Evolutionary conservation across 2,329 filamentous ascomycete species (phyloP).

Genomic region (Cryphonectria nitschkei): DNA sequence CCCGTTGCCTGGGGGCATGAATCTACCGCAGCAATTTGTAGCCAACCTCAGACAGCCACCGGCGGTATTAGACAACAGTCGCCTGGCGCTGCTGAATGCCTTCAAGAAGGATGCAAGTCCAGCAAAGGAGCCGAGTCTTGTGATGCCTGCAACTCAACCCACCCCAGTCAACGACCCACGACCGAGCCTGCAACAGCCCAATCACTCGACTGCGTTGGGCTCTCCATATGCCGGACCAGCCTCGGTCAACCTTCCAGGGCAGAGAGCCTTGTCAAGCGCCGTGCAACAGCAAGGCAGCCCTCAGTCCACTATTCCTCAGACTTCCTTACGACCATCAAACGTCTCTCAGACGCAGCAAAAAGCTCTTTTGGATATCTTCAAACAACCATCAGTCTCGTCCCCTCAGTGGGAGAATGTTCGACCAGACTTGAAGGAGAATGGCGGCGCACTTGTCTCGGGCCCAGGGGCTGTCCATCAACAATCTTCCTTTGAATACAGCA

Average conservation of each 20-base stretch:
- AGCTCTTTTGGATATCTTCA: conserved; percentile 59
- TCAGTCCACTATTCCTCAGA: conserved; percentile 16
- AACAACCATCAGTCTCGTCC: conserved; percentile 41
- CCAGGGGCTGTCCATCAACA: conserved; percentile 23
- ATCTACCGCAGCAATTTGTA: conserved; percentile 17
- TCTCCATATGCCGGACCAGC: conserved; percentile 28
- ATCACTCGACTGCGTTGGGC: conserved; percentile 25
- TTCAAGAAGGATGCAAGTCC: conserved; percentile 43
- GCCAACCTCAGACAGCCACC: conserved; percentile 29
- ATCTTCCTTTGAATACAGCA: background rate
- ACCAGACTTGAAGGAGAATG: conserved; percentile 22
- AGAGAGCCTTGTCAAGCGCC: background rate
- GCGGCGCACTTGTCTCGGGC: conserved; percentile 13
- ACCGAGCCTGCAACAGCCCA: conserved; percentile 27
- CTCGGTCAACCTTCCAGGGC: background rate
- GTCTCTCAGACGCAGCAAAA: conserved; percentile 49
- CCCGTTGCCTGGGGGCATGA: conserved; percentile 14
- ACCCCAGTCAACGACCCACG: conserved; percentile 24
- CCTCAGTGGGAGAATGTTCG: conserved; percentile 23
- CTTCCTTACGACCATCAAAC: conserved; percentile 24
- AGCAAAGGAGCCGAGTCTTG: conserved; percentile 29
- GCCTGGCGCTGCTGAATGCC: conserved; percentile 48
- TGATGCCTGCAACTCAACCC: conserved; percentile 24
- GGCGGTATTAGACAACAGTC: conserved; percentile 45
- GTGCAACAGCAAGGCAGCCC: conserved; percentile 16